Evolutionary conservation across 768 basidiomycete species (phyloP), one percentile per base, ranked within the genome.

Genomic region (Ramaria rubella): DNA sequence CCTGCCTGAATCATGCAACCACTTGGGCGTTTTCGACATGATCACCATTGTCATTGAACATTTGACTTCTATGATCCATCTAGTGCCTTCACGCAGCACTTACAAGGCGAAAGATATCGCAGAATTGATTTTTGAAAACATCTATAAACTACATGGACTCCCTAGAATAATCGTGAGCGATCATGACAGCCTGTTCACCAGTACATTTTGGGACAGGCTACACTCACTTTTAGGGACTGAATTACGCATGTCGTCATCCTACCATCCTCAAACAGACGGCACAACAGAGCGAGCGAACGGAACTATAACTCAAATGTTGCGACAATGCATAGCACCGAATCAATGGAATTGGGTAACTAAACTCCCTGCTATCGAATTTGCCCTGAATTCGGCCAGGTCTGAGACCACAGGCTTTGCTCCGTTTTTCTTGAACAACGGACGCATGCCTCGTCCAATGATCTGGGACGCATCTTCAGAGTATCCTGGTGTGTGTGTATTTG

Each of bases 121-220:
- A 0, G 67, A 75, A 36, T 12, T 75, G 0, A 61, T 75, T 26
- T 73, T 75, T 40, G 63, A 63, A 1, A 38, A 68, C 2, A 62
- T 77, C 0, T 75, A 74, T 30, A 72, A 70, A 12, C 60, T 63
- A 0, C 75, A 77, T 55, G 75, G 77, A 0, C 52, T 78, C 1
- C 77, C 74, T 0, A 55, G 60, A 2, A 24, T 53, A 0, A 70
- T 76, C 29, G 61, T 76, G 15, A 65, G 62, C 9, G 69, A 73
- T 52, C 57, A 69, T 11, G 67, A 72, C 49, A 58, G 63, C 1
- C 59, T 68, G 5, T 75, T 74, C 59, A 66, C 70, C 0, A 67
- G 64, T 0, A 5, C n/a, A 0, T 75, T 75, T 62, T 75, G 73
- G 75, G 49, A 43, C 8, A 60, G 60, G 0, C 57, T 74, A 3